Percentiles rank a stretch among this genome's conserved stretches.
phyloP scores from a whole-genome alignment of 169 alveolate genomes.

The Eimeria necatrix region DNA sequence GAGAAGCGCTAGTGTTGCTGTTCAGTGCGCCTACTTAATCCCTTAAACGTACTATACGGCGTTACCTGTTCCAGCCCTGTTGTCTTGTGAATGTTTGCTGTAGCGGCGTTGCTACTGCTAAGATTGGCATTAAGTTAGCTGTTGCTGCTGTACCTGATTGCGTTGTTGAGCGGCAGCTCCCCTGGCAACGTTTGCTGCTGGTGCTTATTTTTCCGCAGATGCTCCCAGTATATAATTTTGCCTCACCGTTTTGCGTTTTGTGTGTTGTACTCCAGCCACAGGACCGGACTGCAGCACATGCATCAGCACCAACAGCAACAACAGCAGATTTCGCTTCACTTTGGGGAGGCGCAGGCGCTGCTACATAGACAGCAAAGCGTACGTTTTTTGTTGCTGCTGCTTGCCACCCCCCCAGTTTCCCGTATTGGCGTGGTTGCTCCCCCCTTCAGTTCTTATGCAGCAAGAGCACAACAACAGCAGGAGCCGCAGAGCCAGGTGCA shows the following conservation, averaged over 20 bases:
- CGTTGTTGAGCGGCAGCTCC: too few species aligned
- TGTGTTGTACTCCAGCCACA: slow-evolving; percentile 13
- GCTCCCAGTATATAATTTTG: neutral
- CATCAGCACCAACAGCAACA: neutral
- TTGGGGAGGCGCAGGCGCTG: slow-evolving; percentile 59
- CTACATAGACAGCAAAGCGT: slow-evolving; percentile 40
- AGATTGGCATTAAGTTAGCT: too few species aligned
- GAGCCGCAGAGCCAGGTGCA: neutral
- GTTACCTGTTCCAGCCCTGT: too few species aligned
- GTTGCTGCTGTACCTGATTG: too few species aligned
- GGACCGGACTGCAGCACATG: neutral
- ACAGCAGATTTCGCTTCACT: neutral
- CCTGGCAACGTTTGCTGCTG: neutral
- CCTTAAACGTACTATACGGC: too few species aligned
- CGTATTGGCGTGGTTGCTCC: neutral
- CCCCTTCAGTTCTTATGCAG: neutral
- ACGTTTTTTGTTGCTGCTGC: slow-evolving; percentile 52
- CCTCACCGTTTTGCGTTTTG: neutral
- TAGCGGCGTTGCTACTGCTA: too few species aligned
- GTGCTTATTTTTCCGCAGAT: neutral
- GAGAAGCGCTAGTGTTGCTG: neutral
- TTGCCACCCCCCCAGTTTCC: slow-evolving; percentile 22
- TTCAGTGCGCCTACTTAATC: neutral
- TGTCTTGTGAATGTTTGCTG: too few species aligned
- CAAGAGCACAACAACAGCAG: neutral